Percentiles rank a stretch among this genome's conserved stretches.
These are phyloP conservation scores for Nicotiana tomentosiformis DNA, from an alignment of 257 asterid genomes.

Conservation along the genomic window DNA sequence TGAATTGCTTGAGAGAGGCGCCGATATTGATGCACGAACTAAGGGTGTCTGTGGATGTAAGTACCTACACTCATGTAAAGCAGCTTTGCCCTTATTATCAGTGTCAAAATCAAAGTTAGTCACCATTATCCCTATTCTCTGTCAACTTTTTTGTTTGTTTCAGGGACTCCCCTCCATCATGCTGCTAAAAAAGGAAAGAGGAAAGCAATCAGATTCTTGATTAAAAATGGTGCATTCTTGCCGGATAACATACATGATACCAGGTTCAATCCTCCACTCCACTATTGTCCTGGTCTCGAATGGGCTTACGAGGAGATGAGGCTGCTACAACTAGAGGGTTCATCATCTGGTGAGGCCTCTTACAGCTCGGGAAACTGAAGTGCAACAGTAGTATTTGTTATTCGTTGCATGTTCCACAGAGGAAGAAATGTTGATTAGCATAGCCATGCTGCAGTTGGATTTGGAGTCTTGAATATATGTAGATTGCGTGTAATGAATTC, in stretches of 20 bases:
- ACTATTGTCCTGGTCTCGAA: conserved; percentile 94
- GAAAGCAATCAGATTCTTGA: conserved; percentile 71
- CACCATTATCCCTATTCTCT: background rate
- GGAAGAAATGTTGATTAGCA: background rate
- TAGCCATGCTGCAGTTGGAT: background rate
- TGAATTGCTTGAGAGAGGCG: conserved; percentile 77
- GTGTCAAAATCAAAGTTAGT: background rate
- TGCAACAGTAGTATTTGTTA: background rate
- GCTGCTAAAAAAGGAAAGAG: conserved; percentile 90
- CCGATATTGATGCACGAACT: conserved; percentile 90
- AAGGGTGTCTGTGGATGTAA: conserved; percentile 95
- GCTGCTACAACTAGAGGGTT: conserved; percentile 54
- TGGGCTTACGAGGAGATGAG: conserved; percentile 93
- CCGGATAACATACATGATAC: conserved; percentile 80
- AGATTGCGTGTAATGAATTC: background rate
- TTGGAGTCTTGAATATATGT: background rate
- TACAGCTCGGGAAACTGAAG: conserved; percentile 65
- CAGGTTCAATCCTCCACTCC: conserved; percentile 97
- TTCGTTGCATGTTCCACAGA: background rate
- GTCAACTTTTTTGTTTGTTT: conserved; percentile 1
- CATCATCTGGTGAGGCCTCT: conserved; percentile 71
- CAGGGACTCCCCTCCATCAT: conserved; percentile 98
- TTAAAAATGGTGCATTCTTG: conserved; percentile 88
- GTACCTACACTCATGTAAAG: background rate
- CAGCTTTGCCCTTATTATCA: background rate